A percentile compares a stretch with the other conserved stretches of the same genome.
phyloP scores from a whole-genome alignment of 495 filamentous ascomycete genomes.

The Aspergillus asperescens region DNA sequence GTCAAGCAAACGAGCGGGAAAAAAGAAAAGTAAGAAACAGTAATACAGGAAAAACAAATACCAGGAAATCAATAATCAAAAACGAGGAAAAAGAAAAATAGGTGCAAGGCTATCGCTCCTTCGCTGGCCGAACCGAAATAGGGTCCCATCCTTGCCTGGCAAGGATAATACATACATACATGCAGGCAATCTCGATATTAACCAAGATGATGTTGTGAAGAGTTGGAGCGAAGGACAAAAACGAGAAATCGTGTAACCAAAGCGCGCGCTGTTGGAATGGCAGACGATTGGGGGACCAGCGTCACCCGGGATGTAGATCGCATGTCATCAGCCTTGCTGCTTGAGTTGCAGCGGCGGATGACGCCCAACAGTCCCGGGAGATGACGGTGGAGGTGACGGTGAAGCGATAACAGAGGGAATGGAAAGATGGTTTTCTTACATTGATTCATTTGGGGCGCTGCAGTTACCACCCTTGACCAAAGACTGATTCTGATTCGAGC shows the following conservation, averaged over 20 bases:
- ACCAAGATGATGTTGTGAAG: slow-evolving; percentile 18
- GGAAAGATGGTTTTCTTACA: slow-evolving; percentile 20
- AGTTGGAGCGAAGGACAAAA: slow-evolving; percentile 5
- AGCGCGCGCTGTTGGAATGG: slow-evolving; percentile 12
- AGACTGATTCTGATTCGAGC: neutral
- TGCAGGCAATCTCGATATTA: slow-evolving; percentile 18
- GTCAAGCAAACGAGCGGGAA: slow-evolving; percentile 5
- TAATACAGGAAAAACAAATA: slow-evolving; percentile 17
- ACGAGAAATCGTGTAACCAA: slow-evolving; percentile 17
- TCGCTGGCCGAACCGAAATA: slow-evolving; percentile 22
- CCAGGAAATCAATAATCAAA: slow-evolving; percentile 15
- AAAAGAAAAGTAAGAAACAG: slow-evolving; percentile 16
- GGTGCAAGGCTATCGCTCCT: slow-evolving; percentile 20
- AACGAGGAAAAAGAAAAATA: slow-evolving; percentile 15
- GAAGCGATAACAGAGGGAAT: slow-evolving; percentile 1
- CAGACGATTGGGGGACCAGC: slow-evolving; percentile 12
- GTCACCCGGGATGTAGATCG: slow-evolving; percentile 23
- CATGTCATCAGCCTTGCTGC: slow-evolving; percentile 15
- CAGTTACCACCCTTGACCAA: neutral
- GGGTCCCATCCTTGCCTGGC: slow-evolving; percentile 23
- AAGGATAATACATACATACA: slow-evolving; percentile 18
- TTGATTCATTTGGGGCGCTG: slow-evolving; percentile 23
- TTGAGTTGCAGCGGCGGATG: slow-evolving; percentile 11
- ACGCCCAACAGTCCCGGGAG: slow-evolving; percentile 1
- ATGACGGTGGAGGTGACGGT: slow-evolving; percentile 12